Percentiles rank a stretch among this genome's conserved stretches.
phyloP scores from a whole-genome alignment of 1,139 yeast species.

The Geotrichum reessii region DNA sequence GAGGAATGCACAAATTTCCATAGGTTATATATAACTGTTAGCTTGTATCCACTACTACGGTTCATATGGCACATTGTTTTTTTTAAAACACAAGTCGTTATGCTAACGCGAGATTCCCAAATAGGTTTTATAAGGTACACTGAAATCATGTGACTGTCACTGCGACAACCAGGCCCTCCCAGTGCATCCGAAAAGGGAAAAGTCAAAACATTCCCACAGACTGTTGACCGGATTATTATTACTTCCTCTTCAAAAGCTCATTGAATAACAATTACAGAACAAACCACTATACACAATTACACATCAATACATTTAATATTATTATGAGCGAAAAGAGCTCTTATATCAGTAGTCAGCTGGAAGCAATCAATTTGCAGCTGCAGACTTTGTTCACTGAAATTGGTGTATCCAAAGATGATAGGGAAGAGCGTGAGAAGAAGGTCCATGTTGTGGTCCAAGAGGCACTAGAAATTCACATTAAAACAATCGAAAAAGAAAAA shows the following conservation, averaged over 20 bases:
- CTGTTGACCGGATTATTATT: not conserved
- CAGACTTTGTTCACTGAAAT: conserved; percentile 33
- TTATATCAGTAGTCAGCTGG: conserved; percentile 29
- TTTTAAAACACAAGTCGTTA: too few relatives aligned
- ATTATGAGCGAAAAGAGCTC: conserved; percentile 24
- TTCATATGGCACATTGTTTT: not conserved
- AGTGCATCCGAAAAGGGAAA: not conserved
- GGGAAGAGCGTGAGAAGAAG: conserved; percentile 28
- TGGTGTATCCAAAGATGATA: conserved; percentile 30
- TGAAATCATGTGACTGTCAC: not conserved
- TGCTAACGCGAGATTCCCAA: not conserved
- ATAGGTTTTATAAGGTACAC: not conserved
- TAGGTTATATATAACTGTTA: too few relatives aligned
- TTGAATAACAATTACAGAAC: not conserved
- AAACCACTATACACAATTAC: not conserved
- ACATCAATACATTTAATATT: not conserved
- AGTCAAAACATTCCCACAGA: not conserved
- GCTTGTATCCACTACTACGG: too few relatives aligned
- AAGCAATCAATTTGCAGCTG: conserved; percentile 26
- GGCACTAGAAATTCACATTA: conserved; percentile 32
- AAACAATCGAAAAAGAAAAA: conserved; percentile 29
- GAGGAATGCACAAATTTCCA: too few relatives aligned
- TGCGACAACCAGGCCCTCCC: not conserved
- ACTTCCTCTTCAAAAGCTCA: not conserved
- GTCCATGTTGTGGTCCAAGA: conserved; percentile 29